Percentiles rank a stretch among this genome's conserved stretches.
phyloP scores from a whole-genome alignment of 2,329 filamentous ascomycete genomes.

The Penicillium sp. region DNA sequence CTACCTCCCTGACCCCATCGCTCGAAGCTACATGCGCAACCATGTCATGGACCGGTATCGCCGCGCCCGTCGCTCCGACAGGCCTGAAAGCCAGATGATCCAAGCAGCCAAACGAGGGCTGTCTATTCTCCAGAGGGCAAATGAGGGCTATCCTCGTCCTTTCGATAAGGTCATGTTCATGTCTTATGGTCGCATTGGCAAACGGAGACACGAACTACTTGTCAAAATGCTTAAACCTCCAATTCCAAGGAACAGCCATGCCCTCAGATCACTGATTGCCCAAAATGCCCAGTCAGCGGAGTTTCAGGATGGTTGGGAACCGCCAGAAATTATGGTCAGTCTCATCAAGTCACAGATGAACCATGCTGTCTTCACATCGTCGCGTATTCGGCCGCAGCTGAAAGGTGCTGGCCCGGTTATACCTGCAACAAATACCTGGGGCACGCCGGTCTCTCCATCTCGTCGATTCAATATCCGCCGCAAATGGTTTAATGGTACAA shows the following conservation, averaged over 20 bases:
- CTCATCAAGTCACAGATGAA: conserved; percentile 38
- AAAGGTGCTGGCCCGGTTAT: conserved; percentile 31
- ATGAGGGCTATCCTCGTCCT: conserved; percentile 52
- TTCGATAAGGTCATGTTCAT: conserved; percentile 53
- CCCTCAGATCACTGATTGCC: conserved; percentile 18
- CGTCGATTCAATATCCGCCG: conserved; percentile 37
- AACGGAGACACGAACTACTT: conserved; percentile 51
- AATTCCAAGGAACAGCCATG: conserved; percentile 22
- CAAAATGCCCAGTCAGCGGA: conserved; percentile 8
- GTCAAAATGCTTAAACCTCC: conserved; percentile 31
- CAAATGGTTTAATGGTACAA: conserved; percentile 37
- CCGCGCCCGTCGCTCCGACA: conserved; percentile 18
- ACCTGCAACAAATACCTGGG: conserved; percentile 39
- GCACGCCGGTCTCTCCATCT: conserved; percentile 27
- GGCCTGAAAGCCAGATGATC: conserved; percentile 17
- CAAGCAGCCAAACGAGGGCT: conserved; percentile 38
- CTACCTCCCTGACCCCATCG: conserved; percentile 59
- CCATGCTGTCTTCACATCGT: conserved; percentile 26
- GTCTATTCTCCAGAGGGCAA: conserved; percentile 51
- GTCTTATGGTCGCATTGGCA: conserved; percentile 58
- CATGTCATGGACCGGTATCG: conserved; percentile 38
- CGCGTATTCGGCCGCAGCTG: conserved; percentile 23
- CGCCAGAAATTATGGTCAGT: conserved; percentile 30
- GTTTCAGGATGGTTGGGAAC: conserved; percentile 36
- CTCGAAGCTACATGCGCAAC: conserved; percentile 50